Evolutionary conservation across 192 early-diverging fungal species (phyloP), one percentile per base, ranked within the genome.

Genomic region (Geranomyces michiganensis): DNA sequence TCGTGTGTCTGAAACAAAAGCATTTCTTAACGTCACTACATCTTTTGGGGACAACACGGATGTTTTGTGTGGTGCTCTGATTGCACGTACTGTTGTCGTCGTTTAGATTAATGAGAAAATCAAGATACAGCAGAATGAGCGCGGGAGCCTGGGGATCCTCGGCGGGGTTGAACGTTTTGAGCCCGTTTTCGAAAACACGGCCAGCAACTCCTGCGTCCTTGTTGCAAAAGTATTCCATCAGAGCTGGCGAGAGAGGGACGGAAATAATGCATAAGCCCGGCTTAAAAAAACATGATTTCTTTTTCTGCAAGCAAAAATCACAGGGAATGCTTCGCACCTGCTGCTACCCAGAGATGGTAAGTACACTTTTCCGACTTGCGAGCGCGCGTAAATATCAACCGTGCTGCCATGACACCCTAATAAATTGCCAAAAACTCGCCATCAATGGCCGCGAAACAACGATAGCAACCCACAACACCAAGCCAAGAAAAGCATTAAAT

Each of bases 11-110:
- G 59, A 27, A n/a, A 5, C 32, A n/a, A 14, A 55, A 55, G 47
- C 47, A 48, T 15, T 58, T 24, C 24, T 24, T 22, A 17, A 12
- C 55, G 30, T 4, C n/a, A n/a, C n/a, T n/a, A n/a, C n/a, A n/a
- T n/a, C n/a, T n/a, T n/a, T n/a, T n/a, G n/a, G n/a, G 9, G 31
- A 9, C 21, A 26, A 17, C 13, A 14, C 19, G 7, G n/a, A 24
- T 7, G 5, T 24, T n/a, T 27, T 26, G 64, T 17, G 30, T 41
- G 43, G 41, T 14, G 5, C n/a, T 26, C 65, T 17, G n/a, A n/a
- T n/a, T n/a, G n/a, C n/a, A n/a, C n/a, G n/a, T 74, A 91, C 90
- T 98, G 67, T 90, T 93, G 60, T 95, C 93, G 63, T 98, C 95
- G 51, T 96, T 95, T 33, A 93, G 81, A 69, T 89, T 82, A 62